Percentiles rank a stretch among this genome's conserved stretches.
These are phyloP conservation scores for Lichtheimia hyalospora DNA, from an alignment of 371 early-diverging fungal species.

Conservation along the genomic window DNA sequence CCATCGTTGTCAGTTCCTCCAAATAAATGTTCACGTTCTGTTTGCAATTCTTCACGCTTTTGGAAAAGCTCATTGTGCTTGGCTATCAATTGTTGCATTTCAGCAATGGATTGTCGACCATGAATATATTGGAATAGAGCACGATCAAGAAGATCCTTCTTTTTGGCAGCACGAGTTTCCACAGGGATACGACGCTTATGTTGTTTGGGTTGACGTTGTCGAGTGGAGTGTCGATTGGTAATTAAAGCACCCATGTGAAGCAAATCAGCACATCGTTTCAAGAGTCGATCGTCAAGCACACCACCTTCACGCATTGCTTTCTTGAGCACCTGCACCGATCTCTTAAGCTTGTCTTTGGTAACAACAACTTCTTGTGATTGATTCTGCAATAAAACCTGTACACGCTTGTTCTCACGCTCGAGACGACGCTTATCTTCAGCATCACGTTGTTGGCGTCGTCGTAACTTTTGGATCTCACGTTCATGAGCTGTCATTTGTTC, in stretches of 20 bases:
- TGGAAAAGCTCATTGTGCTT: conserved; percentile 58
- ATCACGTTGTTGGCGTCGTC: conserved; percentile 65
- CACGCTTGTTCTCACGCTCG: conserved; percentile 65
- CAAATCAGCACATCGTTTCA: conserved; percentile 25
- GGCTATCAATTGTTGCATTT: conserved; percentile 38
- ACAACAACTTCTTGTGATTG: conserved; percentile 54
- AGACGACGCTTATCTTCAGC: conserved; percentile 64
- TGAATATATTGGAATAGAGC: conserved; percentile 46
- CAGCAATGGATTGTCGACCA: conserved; percentile 46
- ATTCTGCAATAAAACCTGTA: conserved; percentile 53
- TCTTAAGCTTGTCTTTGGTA: conserved; percentile 56
- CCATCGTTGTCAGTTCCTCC: conserved; percentile 40
- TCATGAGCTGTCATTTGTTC: conserved; percentile 64
- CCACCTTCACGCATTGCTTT: conserved; percentile 44
- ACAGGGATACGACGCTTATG: conserved; percentile 10
- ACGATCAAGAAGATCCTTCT: conserved; percentile 61
- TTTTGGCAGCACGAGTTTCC: conserved; percentile 34
- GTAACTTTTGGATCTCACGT: conserved; percentile 71
- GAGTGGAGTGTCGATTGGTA: conserved; percentile 1
- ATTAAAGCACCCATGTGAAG: conserved; percentile 23
- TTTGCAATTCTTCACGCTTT: conserved; percentile 64
- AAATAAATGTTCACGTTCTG: conserved; percentile 65
- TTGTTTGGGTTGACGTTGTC: neutral
- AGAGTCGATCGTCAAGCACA: conserved; percentile 30
- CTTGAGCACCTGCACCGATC: conserved; percentile 40